Conservation (phyloP, 768 basidiomycete genomes). For the Dioszegia crocea region DNA sequence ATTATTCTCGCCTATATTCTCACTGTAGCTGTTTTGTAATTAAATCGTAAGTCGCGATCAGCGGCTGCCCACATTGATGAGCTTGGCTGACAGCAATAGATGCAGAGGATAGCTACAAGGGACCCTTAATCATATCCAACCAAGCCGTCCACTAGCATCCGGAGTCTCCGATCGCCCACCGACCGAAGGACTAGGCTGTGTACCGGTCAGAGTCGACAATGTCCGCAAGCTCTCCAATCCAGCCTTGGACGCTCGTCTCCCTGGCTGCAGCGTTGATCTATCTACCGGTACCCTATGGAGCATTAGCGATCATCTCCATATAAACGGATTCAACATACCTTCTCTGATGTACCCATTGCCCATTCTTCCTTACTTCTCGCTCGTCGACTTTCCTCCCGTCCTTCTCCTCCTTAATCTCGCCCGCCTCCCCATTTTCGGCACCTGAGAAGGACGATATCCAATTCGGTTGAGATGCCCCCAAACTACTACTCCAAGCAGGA, state of each 20-base stretch:
- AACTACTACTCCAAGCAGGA: conserved; percentile 52
- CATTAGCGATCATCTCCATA: background rate
- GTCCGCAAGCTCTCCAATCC: conserved; percentile 61
- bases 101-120: too few relatives aligned
- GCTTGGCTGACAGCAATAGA: too few relatives aligned
- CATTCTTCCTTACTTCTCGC: conserved; percentile 82
- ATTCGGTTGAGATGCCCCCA: conserved; percentile 37
- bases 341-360: conserved; percentile 75
- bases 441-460: background rate
- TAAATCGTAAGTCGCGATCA: too few relatives aligned
- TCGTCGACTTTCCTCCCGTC: conserved; percentile 51
- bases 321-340: conserved; percentile 53
- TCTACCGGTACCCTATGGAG: conserved; percentile 66
- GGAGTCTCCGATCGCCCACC: conserved; percentile 22
- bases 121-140: conserved; percentile 17
- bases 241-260: conserved; percentile 86
- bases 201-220: background rate
- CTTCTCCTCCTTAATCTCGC: background rate
- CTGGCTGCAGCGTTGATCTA: conserved; percentile 79
- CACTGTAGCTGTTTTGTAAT: too few relatives aligned
- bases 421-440: background rate
- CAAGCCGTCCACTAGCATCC: conserved; percentile 21
- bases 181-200: conserved; percentile 9
- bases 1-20: too few relatives aligned
- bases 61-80: too few relatives aligned